Evolutionary conservation across 352 stramenopile genomes (phyloP).

Genomic region (Pythium aquatile): DNA sequence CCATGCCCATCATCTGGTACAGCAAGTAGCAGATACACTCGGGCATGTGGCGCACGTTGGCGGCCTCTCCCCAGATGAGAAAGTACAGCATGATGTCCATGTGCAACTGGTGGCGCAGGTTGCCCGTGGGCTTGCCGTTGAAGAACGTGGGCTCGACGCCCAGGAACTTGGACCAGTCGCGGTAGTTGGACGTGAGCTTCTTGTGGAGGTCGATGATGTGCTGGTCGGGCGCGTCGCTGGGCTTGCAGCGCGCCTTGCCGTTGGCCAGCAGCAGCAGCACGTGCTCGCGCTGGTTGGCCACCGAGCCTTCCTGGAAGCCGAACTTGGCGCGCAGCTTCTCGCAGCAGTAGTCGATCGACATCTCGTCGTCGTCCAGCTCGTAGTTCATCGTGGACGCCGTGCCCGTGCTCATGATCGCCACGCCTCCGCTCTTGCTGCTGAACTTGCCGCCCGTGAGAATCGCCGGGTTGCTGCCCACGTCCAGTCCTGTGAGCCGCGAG

Average conservation of each 20-base stretch:
- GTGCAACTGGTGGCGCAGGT: slow-evolving; percentile 30
- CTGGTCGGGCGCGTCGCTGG: slow-evolving; percentile 46
- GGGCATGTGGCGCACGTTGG: slow-evolving; percentile 92
- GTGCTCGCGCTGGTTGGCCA: slow-evolving; percentile 83
- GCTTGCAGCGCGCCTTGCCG: slow-evolving; percentile 52
- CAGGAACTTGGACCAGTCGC: slow-evolving; percentile 75
- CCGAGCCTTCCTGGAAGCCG: slow-evolving; percentile 80
- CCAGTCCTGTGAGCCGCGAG: slow-evolving; percentile 49
- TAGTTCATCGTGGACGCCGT: slow-evolving; percentile 7
- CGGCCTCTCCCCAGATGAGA: slow-evolving; percentile 92
- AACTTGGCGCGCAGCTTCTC: slow-evolving; percentile 81
- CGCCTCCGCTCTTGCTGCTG: slow-evolving; percentile 3
- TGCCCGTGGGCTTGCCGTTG: slow-evolving; percentile 10
- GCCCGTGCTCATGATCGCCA: slow-evolving; percentile 18
- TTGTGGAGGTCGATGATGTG: slow-evolving; percentile 46
- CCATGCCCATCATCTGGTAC: slow-evolving; percentile 50
- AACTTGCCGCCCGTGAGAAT: slow-evolving; percentile 25
- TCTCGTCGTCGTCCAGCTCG: slow-evolving; percentile 61
- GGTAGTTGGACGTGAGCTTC: slow-evolving; percentile 51
- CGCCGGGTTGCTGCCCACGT: slow-evolving; percentile 37
- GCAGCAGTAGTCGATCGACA: slow-evolving; percentile 80
- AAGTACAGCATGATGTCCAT: slow-evolving; percentile 92
- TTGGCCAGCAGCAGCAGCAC: slow-evolving; percentile 80
- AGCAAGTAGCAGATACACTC: slow-evolving; percentile 94
- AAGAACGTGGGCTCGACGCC: slow-evolving; percentile 76